phyloP scores from a whole-genome alignment of 2,329 filamentous ascomycete species.

The Trichoderma endophyticum region DNA sequence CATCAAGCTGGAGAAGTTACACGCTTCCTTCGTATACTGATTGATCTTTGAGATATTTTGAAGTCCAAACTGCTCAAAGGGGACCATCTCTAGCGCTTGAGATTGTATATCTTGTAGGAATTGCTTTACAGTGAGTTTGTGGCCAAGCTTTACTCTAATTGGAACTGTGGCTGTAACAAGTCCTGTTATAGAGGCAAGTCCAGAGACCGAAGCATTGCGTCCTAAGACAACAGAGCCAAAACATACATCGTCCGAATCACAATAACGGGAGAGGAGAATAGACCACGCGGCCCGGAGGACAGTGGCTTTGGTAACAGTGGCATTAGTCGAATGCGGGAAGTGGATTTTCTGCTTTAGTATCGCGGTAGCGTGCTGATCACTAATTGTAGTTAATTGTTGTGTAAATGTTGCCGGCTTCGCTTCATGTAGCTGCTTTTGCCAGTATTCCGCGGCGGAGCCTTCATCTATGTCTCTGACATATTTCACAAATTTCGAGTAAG shows the following conservation, averaged over 20 bases:
- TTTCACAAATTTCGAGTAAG: slow-evolving; percentile 1
- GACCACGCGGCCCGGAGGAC: slow-evolving; percentile 24
- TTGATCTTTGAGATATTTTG: slow-evolving; percentile 27
- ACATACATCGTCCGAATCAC: slow-evolving; percentile 18
- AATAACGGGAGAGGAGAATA: slow-evolving; percentile 20
- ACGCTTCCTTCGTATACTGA: slow-evolving; percentile 16
- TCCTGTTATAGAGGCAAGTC: neutral
- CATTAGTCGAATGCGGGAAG: neutral
- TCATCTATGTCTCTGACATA: neutral
- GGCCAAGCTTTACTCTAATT: neutral
- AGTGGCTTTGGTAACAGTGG: slow-evolving; percentile 19
- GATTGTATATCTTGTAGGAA: slow-evolving; percentile 25
- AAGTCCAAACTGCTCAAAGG: slow-evolving; percentile 28
- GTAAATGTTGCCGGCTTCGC: neutral
- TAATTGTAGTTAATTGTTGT: neutral
- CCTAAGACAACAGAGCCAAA: slow-evolving; percentile 25
- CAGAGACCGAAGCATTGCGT: slow-evolving; percentile 1
- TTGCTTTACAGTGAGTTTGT: neutral
- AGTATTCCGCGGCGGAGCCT: neutral
- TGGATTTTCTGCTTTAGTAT: neutral
- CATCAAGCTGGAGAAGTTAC: slow-evolving; percentile 15
- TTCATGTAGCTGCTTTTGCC: neutral
- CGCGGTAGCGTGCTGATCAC: neutral
- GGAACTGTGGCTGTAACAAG: slow-evolving; percentile 2
- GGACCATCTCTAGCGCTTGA: slow-evolving; percentile 24